These are phyloP conservation scores for Nannochloropsis oceanica DNA, from an alignment of 108 stramenopile species.

Conservation along the genomic window DNA sequence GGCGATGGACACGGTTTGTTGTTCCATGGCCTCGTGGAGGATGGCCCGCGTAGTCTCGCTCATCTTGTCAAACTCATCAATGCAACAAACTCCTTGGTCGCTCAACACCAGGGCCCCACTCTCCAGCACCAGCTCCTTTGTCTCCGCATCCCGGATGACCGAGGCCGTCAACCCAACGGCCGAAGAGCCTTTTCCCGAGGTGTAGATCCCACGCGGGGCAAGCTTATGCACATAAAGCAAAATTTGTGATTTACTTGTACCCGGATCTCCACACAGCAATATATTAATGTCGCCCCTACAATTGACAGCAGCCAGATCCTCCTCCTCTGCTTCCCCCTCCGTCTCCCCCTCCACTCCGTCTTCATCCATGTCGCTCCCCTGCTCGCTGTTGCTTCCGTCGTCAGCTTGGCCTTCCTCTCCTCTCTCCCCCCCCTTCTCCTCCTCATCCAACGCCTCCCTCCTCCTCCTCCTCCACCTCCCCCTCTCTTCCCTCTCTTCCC, in stretches of 20 bases:
- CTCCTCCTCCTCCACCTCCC: constrained; percentile 39
- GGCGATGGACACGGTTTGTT: constrained; percentile 94
- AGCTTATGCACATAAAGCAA: constrained; percentile 91
- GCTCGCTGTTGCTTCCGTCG: not conserved
- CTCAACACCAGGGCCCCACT: constrained; percentile 89
- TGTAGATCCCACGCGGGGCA: constrained; percentile 91
- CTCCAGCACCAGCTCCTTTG: constrained; percentile 88
- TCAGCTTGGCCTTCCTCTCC: not conserved
- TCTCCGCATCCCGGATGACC: constrained; percentile 95
- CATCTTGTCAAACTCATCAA: constrained; percentile 96
- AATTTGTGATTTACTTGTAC: constrained; percentile 91
- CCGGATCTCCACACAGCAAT: constrained; percentile 94
- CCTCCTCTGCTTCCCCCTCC: not conserved
- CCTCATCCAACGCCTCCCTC: not conserved
- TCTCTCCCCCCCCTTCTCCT: constrained; percentile 38
- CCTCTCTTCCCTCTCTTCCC: constrained; percentile 17
- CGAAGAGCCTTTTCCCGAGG: constrained; percentile 85
- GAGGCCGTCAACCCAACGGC: constrained; percentile 97
- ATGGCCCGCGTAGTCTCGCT: constrained; percentile 84
- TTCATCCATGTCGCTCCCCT: not conserved
- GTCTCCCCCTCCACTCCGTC: constrained; percentile 24
- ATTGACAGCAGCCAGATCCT: constrained; percentile 1
- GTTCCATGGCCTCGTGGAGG: constrained; percentile 99
- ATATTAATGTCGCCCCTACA: constrained; percentile 92
- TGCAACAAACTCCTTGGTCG: constrained; percentile 95